Evolutionary conservation across 176 grass and related monocot genomes (phyloP).

Genomic region (Typha latifolia): DNA sequence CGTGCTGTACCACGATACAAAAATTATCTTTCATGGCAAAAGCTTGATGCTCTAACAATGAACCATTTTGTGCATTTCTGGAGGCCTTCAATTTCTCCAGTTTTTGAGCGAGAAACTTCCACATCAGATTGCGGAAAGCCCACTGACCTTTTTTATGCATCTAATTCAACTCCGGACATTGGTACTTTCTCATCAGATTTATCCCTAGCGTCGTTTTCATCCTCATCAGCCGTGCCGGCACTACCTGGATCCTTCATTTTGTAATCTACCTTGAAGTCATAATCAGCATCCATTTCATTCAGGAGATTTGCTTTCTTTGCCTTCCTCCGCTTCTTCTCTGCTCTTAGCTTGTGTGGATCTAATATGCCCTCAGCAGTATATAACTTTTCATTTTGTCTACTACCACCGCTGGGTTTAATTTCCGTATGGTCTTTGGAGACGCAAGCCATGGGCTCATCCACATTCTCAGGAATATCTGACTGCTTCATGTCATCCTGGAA

Average conservation of each 20-base stretch:
- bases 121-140: background rate
- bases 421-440: slow-evolving; percentile 28
- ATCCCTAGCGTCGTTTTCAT: background rate
- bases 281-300: slow-evolving; percentile 31
- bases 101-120: too few relatives aligned
- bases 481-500: slow-evolving; percentile 23
- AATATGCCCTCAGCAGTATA: slow-evolving; percentile 71
- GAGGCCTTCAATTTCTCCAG: too few relatives aligned
- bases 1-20: background rate
- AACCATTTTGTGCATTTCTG: too few relatives aligned
- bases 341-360: slow-evolving; percentile 59
- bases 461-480: slow-evolving; percentile 7
- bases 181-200: slow-evolving; percentile 14
- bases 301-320: slow-evolving; percentile 22
- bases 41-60: too few relatives aligned
- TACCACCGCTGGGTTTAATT: slow-evolving; percentile 19
- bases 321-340: slow-evolving; percentile 38
- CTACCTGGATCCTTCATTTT: slow-evolving; percentile 12
- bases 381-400: slow-evolving; percentile 53
- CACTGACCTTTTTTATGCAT: slow-evolving; percentile 14
- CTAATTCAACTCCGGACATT: slow-evolving; percentile 38
- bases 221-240: background rate
- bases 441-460: slow-evolving; percentile 38
- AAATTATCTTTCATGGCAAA: too few relatives aligned
- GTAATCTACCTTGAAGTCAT: slow-evolving; percentile 53